A percentile compares a stretch with the other conserved stretches of the same genome.
phyloP scores from a whole-genome alignment of 1,284 basidiomycete species.

The Trichosporon ovoides region DNA sequence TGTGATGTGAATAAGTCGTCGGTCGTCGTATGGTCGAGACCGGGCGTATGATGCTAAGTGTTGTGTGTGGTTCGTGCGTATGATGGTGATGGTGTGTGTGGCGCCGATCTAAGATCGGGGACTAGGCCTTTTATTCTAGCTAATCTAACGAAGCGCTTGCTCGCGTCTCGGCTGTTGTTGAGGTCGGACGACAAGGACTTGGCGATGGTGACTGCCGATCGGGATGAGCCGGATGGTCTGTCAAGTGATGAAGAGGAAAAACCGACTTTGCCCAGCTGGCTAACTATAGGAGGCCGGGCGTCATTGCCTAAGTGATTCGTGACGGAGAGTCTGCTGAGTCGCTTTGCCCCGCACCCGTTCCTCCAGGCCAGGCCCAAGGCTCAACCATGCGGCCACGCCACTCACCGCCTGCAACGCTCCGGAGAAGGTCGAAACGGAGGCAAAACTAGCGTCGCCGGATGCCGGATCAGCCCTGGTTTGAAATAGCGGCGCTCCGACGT shows the following conservation, averaged over 20 bases:
- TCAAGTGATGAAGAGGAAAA: background rate
- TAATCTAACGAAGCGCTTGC: no score
- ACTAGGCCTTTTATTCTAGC: background rate
- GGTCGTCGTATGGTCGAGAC: background rate
- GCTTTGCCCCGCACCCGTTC: background rate
- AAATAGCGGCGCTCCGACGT: slow-evolving; percentile 4
- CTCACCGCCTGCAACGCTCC: background rate
- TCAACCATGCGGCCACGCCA: background rate
- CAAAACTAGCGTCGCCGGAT: slow-evolving; percentile 1
- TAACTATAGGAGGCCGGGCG: no score
- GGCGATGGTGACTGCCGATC: background rate
- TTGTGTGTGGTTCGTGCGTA: background rate
- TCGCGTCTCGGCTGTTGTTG: no score
- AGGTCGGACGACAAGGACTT: background rate
- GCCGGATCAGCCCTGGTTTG: background rate
- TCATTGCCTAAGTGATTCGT: no score
- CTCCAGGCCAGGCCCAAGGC: background rate
- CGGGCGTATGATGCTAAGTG: background rate
- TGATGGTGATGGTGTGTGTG: background rate
- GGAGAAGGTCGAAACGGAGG: background rate
- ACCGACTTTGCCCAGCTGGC: no score
- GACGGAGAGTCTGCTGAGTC: no score
- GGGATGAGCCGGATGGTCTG: slow-evolving; percentile 3
- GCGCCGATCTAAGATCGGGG: background rate
- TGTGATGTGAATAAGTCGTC: background rate